Evolutionary conservation across 2,329 filamentous ascomycete genomes (phyloP), one percentile per base, ranked within the genome.

Genomic region (Penicillium sp.): DNA sequence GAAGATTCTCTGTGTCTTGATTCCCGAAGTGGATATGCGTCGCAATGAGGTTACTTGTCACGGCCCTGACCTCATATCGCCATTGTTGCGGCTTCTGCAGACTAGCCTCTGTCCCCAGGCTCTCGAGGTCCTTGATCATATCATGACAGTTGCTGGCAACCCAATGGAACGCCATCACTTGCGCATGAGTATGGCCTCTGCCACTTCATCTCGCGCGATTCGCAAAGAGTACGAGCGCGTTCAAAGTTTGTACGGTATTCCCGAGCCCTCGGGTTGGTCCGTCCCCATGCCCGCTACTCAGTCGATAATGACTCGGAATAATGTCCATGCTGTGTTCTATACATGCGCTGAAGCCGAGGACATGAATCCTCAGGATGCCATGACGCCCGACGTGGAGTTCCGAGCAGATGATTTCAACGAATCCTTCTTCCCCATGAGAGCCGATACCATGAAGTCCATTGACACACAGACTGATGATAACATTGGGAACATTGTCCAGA

Each of bases 321-420:
- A 99, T 65, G 94, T 99, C 2, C 93, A 97, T 71, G 91, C 92
- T 0, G 92, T 94, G 0, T 97, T 97, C 74, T 96, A 96, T 74
- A 96, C 92, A 60, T 97, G 92, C 67, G 89, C 91, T 49, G 88
- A 85, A 58, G 81, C 84, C 3, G 81, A 83, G 48, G 77, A 77
- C 21, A 82, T 87, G 60, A 84, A 83, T 14, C 77, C 82, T 7
- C 84, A 89, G 51, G 64, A 72, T 40, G 83, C 85, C 1, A 83
- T 87, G 3, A 94, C 91, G 0, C 89, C 91, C 1, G 92, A 96
- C 42, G 87, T 99, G 24, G 92, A 96, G 67, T 97, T 99, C 75
- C 90, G 95, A 63, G 83, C 87, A 2, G 95, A 99, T 58, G 92
- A 97, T 56, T 87, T 87, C 10, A 90, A 89, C 64, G 88, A 89